A percentile compares a stretch with the other conserved stretches of the same genome.
Conservation (phyloP, 345 rosid genomes). For the Cardiospermum halicacabum region DNA sequence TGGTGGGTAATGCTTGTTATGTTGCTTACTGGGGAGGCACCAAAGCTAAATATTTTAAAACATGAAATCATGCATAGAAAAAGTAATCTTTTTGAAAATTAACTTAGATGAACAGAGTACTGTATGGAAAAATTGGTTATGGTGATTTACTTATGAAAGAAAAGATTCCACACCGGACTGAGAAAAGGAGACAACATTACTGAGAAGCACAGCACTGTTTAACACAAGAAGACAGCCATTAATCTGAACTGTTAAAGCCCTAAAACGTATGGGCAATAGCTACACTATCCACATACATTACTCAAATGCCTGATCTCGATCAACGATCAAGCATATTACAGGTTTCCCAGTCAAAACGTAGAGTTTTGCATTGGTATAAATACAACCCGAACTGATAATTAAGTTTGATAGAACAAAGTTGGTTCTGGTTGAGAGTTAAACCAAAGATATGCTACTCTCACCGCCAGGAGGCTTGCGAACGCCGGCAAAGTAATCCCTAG, state of each 20-base stretch:
- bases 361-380: slow-evolving; percentile 10
- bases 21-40: neutral
- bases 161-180: neutral
- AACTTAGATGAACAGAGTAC: too few relatives aligned
- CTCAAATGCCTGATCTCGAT: slow-evolving; percentile 5
- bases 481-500: slow-evolving; percentile 70
- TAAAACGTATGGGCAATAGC: slow-evolving; percentile 2
- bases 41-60: too few relatives aligned
- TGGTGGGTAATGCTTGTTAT: neutral
- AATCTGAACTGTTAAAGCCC: slow-evolving; percentile 26
- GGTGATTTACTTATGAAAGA: neutral
- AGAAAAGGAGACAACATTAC: neutral
- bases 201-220: slow-evolving; percentile 6
- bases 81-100: neutral
- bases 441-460: slow-evolving; percentile 78
- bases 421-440: slow-evolving; percentile 17
- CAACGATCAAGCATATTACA: neutral
- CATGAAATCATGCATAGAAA: neutral
- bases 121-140: too few relatives aligned
- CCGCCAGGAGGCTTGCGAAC: slow-evolving; percentile 90
- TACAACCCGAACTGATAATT: neutral
- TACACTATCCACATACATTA: slow-evolving; percentile 13
- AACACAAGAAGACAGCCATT: slow-evolving; percentile 14
- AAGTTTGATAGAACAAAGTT: neutral
- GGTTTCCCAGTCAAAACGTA: slow-evolving; percentile 20